phyloP scores from a whole-genome alignment of 1,284 basidiomycete genomes.

The Megacollybia platyphylla region DNA sequence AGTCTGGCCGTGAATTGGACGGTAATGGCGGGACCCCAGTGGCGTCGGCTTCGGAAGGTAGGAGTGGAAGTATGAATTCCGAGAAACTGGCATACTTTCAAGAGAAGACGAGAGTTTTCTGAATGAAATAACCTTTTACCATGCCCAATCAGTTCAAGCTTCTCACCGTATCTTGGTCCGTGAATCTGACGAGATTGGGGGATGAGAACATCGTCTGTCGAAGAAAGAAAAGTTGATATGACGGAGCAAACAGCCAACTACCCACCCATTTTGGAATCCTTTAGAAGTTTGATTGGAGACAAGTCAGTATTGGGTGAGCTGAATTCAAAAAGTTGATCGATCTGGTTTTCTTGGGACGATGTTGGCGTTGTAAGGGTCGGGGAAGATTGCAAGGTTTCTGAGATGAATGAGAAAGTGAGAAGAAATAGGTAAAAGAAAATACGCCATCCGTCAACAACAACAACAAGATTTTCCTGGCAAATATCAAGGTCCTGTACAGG shows the following conservation, averaged over 20 bases:
- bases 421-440: slow-evolving; percentile 9
- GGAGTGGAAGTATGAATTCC: slow-evolving; percentile 10
- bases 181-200: slow-evolving; percentile 17
- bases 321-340: slow-evolving; percentile 23
- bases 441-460: slow-evolving; percentile 49
- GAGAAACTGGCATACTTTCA: neutral
- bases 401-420: slow-evolving; percentile 4
- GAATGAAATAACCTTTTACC: slow-evolving; percentile 14
- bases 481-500: slow-evolving; percentile 25
- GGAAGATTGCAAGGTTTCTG: slow-evolving; percentile 3
- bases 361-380: neutral
- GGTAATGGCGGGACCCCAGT: slow-evolving; percentile 7
- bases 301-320: slow-evolving; percentile 25
- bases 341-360: slow-evolving; percentile 9
- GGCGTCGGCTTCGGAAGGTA: neutral
- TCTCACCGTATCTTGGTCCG: slow-evolving; percentile 11
- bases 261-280: slow-evolving; percentile 29
- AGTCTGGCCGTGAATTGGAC: neutral
- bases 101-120: neutral
- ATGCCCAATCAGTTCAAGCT: slow-evolving; percentile 13
- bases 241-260: neutral
- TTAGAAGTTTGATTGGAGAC: slow-evolving; percentile 17
- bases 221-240: neutral
- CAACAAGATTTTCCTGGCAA: slow-evolving; percentile 31
- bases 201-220: slow-evolving; percentile 21